phyloP scores from a whole-genome alignment of 2,329 filamentous ascomycete genomes.

The Raffaelea ambrosiae region DNA sequence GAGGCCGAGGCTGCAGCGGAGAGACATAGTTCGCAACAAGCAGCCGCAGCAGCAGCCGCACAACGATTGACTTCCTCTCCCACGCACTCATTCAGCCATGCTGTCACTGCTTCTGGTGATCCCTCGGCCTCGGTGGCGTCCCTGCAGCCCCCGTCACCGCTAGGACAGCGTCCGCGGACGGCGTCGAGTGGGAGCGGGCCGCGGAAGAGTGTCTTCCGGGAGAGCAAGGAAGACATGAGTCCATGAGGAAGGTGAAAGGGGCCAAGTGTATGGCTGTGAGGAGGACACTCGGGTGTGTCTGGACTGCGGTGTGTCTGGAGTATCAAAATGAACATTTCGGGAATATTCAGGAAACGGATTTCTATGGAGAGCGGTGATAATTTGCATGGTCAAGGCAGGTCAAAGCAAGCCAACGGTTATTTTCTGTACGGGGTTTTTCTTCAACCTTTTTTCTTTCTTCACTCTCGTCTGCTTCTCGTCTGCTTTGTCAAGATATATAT shows the following conservation, averaged over 20 bases:
- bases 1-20: conserved; percentile 1
- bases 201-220: conserved; percentile 11
- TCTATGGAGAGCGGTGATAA: background rate
- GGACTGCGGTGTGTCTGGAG: too few relatives aligned
- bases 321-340: too few relatives aligned
- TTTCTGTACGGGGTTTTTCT: background rate
- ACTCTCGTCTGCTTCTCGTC: background rate
- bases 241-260: background rate
- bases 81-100: too few relatives aligned
- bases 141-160: conserved; percentile 2
- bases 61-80: too few relatives aligned
- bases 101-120: too few relatives aligned
- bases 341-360: background rate
- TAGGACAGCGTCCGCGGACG: background rate
- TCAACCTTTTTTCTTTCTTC: background rate
- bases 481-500: background rate
- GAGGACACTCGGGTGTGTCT: background rate
- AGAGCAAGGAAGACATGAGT: conserved; percentile 8
- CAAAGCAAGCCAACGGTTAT: background rate
- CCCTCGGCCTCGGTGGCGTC: too few relatives aligned
- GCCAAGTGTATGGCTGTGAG: background rate
- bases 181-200: background rate
- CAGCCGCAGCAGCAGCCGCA: background rate
- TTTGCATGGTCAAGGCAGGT: background rate
- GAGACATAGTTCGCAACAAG: background rate